A percentile compares a stretch with the other conserved stretches of the same genome.
These are phyloP conservation scores for Phytophthora chlamydospora DNA, from an alignment of 352 stramenopile genomes.

Conservation along the genomic window DNA sequence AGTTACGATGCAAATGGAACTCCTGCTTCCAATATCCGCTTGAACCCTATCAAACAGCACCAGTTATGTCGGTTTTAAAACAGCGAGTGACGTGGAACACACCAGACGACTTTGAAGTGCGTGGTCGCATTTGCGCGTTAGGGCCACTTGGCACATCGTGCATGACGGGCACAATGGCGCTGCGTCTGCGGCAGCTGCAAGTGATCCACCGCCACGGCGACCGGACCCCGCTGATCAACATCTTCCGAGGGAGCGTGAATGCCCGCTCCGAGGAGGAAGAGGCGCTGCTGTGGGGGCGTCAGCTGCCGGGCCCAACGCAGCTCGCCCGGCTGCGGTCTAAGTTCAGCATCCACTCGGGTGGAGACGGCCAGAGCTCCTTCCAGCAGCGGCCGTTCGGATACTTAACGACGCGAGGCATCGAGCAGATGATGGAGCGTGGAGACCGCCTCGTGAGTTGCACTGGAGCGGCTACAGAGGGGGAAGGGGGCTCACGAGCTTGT, in stretches of 20 bases:
- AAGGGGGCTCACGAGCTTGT: slow-evolving; percentile 26
- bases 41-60: neutral
- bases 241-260: slow-evolving; percentile 48
- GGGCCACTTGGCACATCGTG: neutral
- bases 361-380: slow-evolving; percentile 32
- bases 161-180: slow-evolving; percentile 17
- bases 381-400: slow-evolving; percentile 74
- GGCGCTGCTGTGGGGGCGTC: slow-evolving; percentile 44
- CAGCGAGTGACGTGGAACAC: slow-evolving; percentile 31
- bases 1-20: neutral
- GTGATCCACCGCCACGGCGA: slow-evolving; percentile 83
- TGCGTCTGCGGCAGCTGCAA: slow-evolving; percentile 77
- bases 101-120: slow-evolving; percentile 7
- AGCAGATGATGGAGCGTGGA: slow-evolving; percentile 69
- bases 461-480: neutral
- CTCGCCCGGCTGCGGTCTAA: slow-evolving; percentile 42
- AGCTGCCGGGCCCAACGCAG: slow-evolving; percentile 49
- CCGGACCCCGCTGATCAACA: slow-evolving; percentile 76
- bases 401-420: slow-evolving; percentile 64
- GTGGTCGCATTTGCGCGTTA: slow-evolving; percentile 6
- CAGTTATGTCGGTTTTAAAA: slow-evolving; percentile 23
- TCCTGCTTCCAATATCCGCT: neutral
- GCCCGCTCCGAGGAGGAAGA: slow-evolving; percentile 44
- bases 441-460: slow-evolving; percentile 44
- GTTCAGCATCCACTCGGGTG: slow-evolving; percentile 31